A percentile compares a stretch with the other conserved stretches of the same genome.
phyloP scores from a whole-genome alignment of 2,329 filamentous ascomycete species.

The Aspergillus candidus region DNA sequence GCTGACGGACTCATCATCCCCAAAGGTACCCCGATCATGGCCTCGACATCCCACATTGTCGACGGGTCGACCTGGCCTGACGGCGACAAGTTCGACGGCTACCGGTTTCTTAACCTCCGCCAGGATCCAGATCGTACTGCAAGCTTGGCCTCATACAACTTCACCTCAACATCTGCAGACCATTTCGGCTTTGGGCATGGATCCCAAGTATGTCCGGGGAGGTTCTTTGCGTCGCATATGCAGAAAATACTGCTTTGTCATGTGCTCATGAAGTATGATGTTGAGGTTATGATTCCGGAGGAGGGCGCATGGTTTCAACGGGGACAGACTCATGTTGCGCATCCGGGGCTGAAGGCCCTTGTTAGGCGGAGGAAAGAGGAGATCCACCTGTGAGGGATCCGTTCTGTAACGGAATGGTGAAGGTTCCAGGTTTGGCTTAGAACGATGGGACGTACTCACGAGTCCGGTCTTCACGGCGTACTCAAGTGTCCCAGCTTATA shows the following conservation, averaged over 20 bases:
- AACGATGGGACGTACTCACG: no score
- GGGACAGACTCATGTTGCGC: no score
- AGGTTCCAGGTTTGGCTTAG: no score
- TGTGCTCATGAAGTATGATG: conserved; percentile 26
- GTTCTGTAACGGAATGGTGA: no score
- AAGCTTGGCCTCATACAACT: conserved; percentile 29
- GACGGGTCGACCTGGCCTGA: conserved; percentile 32
- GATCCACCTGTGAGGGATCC: no score
- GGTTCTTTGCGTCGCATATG: conserved; percentile 25
- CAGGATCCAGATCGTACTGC: conserved; percentile 38
- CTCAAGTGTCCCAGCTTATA: no score
- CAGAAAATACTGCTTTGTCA: conserved; percentile 24
- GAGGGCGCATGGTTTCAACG: no score
- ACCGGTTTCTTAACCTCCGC: conserved; percentile 43
- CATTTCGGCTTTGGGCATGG: conserved; percentile 55
- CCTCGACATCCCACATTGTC: conserved; percentile 9
- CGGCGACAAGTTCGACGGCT: conserved; percentile 44
- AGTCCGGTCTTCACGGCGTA: no score
- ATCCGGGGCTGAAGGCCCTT: no score
- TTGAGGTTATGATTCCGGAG: neutral
- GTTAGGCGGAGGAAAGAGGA: no score
- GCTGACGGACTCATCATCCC: conserved; percentile 44
- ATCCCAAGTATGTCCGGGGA: conserved; percentile 39
- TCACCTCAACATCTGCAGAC: conserved; percentile 45
- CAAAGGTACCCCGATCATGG: conserved; percentile 26